Base-by-base conservation (phyloP, 495 filamentous ascomycete species). In the Hypomontagnella monticulosa region DNA sequence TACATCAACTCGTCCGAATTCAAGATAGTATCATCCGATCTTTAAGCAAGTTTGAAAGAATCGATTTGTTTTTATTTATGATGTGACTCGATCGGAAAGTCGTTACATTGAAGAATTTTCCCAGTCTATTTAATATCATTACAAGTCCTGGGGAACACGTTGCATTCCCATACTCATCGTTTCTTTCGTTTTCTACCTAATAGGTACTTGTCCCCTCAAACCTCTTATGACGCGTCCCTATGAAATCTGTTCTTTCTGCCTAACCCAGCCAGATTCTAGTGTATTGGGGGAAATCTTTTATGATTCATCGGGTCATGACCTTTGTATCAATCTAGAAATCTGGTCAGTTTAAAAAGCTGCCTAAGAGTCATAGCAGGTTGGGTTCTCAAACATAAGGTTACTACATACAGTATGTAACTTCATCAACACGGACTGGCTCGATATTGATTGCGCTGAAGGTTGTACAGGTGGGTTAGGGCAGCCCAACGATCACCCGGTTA, bases 211-310 rank as follows among this genome's bases (percentile, higher is more conserved):
- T 15, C 43, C 40, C 30, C 19, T 42, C 10, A 54, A 18, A 18
- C 27, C 9, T 14, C 4, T 23, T 20, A 40, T 58, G 61, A 64
- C 61, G 47, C 61, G 54, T 30, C 4, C 36, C 30, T 33, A 15
- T 51, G 12, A 30, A 19, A 52, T 51, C 38, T 44, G 23, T 50
- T 67, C 37, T 58, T 37, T 61, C 63, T 67, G 57, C 63, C 63
- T 67, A 56, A 52, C 40, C 27, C 19, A 23, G 18, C 14, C 20
- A n/a, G 9, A n/a, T 12, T 47, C 46, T 23, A 38, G 48, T 37
- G 9, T 42, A 12, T 37, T 44, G 38, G 38, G 38, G 37, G 43
- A 52, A 57, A 52, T 60, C n/a, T 50, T 47, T 44, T 38, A 57
- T 57, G 30, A 27, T 3, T 3, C 23, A 27, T 27, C 23, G 23